Evolutionary conservation across 1,284 basidiomycete genomes (phyloP), one percentile per base, ranked within the genome.

Genomic region (Cutaneotrichosporon mucoides): DNA sequence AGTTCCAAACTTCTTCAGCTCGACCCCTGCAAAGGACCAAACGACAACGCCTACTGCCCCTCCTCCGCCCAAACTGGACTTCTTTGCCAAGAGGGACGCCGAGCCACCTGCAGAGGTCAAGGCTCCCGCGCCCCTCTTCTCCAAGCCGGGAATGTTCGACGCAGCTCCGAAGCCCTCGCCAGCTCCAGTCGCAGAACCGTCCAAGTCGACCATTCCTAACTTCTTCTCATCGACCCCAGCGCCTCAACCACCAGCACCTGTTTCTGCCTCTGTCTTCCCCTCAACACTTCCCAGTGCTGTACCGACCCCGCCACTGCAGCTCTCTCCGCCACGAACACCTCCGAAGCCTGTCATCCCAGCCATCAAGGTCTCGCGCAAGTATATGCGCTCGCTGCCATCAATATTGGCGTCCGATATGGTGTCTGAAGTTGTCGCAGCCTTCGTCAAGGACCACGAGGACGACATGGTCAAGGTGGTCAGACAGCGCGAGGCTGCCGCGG

Each of bases 401-500:
- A 42, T 58, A 0, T 33, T 75, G 9, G 53, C 57, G 34, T 62
- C 66, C 45, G 42, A 59, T 13, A 56, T 75, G n/a, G 46, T 75
- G 1, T 12, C 48, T 2, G 66, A 71, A 24, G 66, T 70, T 10
- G 55, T 73, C 12, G 50, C 56, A 3, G n/a, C 24, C 3, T 53
- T 73, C 24, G 44, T 75, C 1, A 16, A 54, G 8, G 60, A 64
- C 10, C 47, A 62, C 3, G 40, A 56, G 12, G 60, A 59, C 0
- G 62, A 66, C 4, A 34, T 71, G 7, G n/a, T 24, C 9, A 56
- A 51, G 37, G 47, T 63, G 5, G 61, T 72, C 36, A 62, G 66
- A n/a, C 65, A 66, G 44, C 64, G 62, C n/a, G 48, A 58, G 13
- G 63, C 70, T 0, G 70, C 67, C 1, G 43, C 42, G 8, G 57